Conservation (phyloP, 768 basidiomycete species). For the Ephemerocybe angulata region DNA sequence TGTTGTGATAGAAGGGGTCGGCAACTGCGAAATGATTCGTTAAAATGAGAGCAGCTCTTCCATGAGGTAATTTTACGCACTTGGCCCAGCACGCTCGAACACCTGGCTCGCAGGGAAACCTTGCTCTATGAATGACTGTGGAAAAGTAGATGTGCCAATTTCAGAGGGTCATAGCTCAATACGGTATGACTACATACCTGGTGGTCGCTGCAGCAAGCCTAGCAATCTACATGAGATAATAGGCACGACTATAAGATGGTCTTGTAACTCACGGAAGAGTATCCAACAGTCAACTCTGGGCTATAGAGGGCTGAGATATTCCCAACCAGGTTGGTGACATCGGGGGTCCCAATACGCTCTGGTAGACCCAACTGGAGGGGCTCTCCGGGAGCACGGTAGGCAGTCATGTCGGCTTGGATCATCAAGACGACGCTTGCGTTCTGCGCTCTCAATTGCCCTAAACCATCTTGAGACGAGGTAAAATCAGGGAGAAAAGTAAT, state of each 20-base stretch:
- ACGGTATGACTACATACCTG: slow-evolving; percentile 47
- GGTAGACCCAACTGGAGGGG: slow-evolving; percentile 83
- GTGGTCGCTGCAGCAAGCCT: slow-evolving; percentile 91
- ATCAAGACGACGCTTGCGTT: slow-evolving; percentile 74
- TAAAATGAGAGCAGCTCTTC: not conserved
- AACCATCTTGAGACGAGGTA: not conserved
- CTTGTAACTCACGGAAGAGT: slow-evolving; percentile 50
- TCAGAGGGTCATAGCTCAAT: not conserved
- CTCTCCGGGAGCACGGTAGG: slow-evolving; percentile 74
- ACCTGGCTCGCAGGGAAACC: slow-evolving; percentile 86
- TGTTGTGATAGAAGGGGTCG: slow-evolving; percentile 89
- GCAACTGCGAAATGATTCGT: slow-evolving; percentile 46
- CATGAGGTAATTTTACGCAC: slow-evolving; percentile 30
- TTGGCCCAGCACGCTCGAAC: slow-evolving; percentile 81
- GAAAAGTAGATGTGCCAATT: slow-evolving; percentile 5
- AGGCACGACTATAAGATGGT: too few species aligned
- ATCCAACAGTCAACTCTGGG: slow-evolving; percentile 71
- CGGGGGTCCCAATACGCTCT: slow-evolving; percentile 74
- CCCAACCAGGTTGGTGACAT: slow-evolving; percentile 69
- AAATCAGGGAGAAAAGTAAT: not conserved
- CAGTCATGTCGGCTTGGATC: slow-evolving; percentile 92
- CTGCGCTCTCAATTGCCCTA: slow-evolving; percentile 55
- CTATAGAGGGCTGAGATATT: slow-evolving; percentile 79
- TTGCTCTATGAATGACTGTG: slow-evolving; percentile 79
- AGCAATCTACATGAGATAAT: too few species aligned